Evolutionary conservation across 2,329 filamentous ascomycete genomes (phyloP).

Genomic region (Claviceps fusiformis): DNA sequence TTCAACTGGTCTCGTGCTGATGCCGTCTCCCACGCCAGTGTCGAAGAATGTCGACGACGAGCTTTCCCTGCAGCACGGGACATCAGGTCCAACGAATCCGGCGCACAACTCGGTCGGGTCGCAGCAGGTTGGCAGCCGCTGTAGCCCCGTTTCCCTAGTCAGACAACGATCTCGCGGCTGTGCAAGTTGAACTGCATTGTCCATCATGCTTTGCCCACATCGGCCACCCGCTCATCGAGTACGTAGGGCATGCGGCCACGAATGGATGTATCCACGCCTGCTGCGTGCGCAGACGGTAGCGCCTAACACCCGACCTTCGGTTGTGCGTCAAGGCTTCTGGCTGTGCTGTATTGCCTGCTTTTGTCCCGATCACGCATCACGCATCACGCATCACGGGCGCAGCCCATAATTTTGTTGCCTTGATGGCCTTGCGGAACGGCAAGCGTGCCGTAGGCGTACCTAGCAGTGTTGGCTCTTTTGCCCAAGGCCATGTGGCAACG

Average conservation of each 20-base stretch:
- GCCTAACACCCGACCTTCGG: not conserved
- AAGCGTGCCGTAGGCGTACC: not conserved
- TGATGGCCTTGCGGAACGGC: not conserved
- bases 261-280: not conserved
- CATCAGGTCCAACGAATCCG: not conserved
- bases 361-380: not conserved
- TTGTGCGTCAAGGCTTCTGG: not conserved
- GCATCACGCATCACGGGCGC: not conserved
- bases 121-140: not conserved
- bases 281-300: not conserved
- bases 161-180: not conserved
- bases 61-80: not conserved
- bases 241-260: not conserved
- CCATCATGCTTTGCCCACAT: not conserved
- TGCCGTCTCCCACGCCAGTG: not conserved
- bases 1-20: not conserved
- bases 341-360: constrained; percentile 1
- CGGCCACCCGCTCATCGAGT: not conserved
- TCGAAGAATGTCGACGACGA: not conserved
- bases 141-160: not conserved
- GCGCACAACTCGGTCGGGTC: not conserved
- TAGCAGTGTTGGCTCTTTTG: not conserved
- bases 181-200: not conserved
- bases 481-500: not conserved
- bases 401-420: not conserved